Conservation (phyloP, 2,329 filamentous ascomycete genomes). For the Pezicula radicicola region DNA sequence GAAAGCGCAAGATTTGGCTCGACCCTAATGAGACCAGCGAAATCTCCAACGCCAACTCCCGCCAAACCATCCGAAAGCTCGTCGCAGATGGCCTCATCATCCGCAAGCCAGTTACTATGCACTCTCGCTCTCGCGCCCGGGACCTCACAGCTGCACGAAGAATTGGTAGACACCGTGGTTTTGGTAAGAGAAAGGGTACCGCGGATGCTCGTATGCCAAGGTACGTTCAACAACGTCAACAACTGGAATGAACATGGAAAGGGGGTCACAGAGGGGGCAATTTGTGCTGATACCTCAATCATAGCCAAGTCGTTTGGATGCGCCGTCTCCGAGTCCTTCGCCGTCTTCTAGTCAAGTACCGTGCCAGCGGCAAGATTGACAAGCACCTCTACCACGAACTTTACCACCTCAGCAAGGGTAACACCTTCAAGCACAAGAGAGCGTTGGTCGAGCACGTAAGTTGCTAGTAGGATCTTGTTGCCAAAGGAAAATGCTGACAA, state of each 20-base stretch:
- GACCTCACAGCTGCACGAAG: conserved; percentile 92
- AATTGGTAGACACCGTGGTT: conserved; percentile 96
- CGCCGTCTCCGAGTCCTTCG: conserved; percentile 98
- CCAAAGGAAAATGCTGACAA: conserved; percentile 19
- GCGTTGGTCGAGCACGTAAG: conserved; percentile 99
- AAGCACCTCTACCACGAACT: conserved; percentile 99
- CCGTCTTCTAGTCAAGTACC: conserved; percentile 99
- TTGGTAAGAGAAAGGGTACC: conserved; percentile 99
- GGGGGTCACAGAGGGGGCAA: conserved; percentile 24
- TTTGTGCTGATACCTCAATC: conserved; percentile 26
- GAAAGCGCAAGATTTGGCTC: conserved; percentile 99
- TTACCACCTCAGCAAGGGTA: conserved; percentile 99
- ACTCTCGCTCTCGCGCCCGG: conserved; percentile 95
- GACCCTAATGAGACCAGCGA: conserved; percentile 99
- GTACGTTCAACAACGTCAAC: conserved; percentile 51
- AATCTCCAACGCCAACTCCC: conserved; percentile 99
- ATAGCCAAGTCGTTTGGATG: conserved; percentile 98
- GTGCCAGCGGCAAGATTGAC: conserved; percentile 99
- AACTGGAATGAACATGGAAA: not conserved
- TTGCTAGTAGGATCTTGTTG: conserved; percentile 32
- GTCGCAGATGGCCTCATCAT: conserved; percentile 99
- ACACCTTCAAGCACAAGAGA: conserved; percentile 99
- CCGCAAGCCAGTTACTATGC: conserved; percentile 99
- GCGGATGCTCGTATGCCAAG: conserved; percentile 98
- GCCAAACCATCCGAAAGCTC: conserved; percentile 99